phyloP scores from a whole-genome alignment of 768 basidiomycete species.

The Lactarius pseudohatsudake region DNA sequence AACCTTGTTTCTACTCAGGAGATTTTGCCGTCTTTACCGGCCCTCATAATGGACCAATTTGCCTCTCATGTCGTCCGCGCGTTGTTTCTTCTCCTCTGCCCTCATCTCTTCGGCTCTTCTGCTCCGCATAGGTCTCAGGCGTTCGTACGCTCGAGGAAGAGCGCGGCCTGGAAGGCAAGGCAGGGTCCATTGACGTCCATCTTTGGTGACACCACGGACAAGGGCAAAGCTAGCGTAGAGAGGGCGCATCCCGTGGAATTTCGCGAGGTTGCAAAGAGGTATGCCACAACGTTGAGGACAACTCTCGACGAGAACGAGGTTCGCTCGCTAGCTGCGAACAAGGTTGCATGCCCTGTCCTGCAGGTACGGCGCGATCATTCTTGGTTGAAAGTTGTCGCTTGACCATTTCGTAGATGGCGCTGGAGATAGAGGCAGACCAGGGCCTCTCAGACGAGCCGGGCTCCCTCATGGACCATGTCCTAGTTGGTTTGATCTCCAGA shows the following conservation, averaged over 20 bases:
- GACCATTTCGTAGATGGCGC: slow-evolving; percentile 55
- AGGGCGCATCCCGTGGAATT: slow-evolving; percentile 46
- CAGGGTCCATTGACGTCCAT: slow-evolving; percentile 83
- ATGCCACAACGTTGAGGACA: slow-evolving; percentile 54
- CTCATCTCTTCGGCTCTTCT: slow-evolving; percentile 47
- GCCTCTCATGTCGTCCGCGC: slow-evolving; percentile 89
- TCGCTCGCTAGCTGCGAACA: slow-evolving; percentile 70
- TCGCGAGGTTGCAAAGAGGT: slow-evolving; percentile 39
- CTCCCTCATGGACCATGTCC: slow-evolving; percentile 80
- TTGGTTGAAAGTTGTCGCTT: slow-evolving; percentile 16
- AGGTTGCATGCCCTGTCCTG: slow-evolving; percentile 74
- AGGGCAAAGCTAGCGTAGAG: slow-evolving; percentile 30
- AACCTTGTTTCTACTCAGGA: slow-evolving; percentile 47
- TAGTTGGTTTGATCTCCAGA: slow-evolving; percentile 69
- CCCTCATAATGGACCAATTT: slow-evolving; percentile 79
- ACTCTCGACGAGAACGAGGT: slow-evolving; percentile 68
- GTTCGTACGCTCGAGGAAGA: slow-evolving; percentile 79
- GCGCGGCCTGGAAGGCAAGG: slow-evolving; percentile 74
- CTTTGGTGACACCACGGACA: slow-evolving; percentile 48
- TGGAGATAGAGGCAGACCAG: slow-evolving; percentile 79
- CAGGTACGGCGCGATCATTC: slow-evolving; percentile 47
- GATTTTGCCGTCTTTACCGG: slow-evolving; percentile 58
- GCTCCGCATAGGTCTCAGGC: slow-evolving; percentile 38
- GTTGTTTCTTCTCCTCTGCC: slow-evolving; percentile 74
- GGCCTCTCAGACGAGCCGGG: slow-evolving; percentile 55